A percentile compares a stretch with the other conserved stretches of the same genome.
Conservation (phyloP, 2,329 filamentous ascomycete species). For the Fusarium aywerte region DNA sequence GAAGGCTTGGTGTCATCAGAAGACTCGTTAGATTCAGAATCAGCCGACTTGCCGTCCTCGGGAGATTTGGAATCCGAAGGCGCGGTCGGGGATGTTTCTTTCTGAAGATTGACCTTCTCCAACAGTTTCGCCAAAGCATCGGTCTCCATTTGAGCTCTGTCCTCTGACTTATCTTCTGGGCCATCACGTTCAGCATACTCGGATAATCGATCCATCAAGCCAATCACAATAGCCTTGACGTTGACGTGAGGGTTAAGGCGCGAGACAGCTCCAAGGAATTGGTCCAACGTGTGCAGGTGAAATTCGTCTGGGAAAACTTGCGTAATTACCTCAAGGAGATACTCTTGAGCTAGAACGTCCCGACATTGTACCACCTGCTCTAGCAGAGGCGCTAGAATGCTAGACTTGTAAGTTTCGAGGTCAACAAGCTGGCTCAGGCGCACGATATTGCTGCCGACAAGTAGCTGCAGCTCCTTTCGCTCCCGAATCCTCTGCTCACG, state of each 20-base stretch:
- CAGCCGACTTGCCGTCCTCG: constrained; percentile 44
- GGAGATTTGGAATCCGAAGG: constrained; percentile 38
- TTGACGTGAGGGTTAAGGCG: constrained; percentile 96
- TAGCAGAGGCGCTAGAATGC: constrained; percentile 86
- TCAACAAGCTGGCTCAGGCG: constrained; percentile 95
- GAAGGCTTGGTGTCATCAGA: constrained; percentile 44
- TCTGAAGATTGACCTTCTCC: constrained; percentile 78
- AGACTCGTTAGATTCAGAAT: constrained; percentile 46
- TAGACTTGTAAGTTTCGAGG: constrained; percentile 90
- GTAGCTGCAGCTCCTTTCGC: constrained; percentile 90
- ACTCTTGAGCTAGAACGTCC: constrained; percentile 96
- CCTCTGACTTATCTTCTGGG: constrained; percentile 71
- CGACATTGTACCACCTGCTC: constrained; percentile 98
- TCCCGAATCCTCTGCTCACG: constrained; percentile 93
- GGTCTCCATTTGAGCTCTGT: constrained; percentile 81
- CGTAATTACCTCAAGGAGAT: constrained; percentile 96
- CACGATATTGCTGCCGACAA: constrained; percentile 97
- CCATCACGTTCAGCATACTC: constrained; percentile 93
- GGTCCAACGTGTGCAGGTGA: constrained; percentile 94
- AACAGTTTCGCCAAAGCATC: constrained; percentile 83
- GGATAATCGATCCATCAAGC: constrained; percentile 94
- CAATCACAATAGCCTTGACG: constrained; percentile 97
- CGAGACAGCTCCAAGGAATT: constrained; percentile 92
- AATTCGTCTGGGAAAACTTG: constrained; percentile 99
- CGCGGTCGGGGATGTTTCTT: constrained; percentile 55